Evolutionary conservation across 2,329 filamentous ascomycete genomes (phyloP).

Genomic region (Pestalotiopsis fici): DNA sequence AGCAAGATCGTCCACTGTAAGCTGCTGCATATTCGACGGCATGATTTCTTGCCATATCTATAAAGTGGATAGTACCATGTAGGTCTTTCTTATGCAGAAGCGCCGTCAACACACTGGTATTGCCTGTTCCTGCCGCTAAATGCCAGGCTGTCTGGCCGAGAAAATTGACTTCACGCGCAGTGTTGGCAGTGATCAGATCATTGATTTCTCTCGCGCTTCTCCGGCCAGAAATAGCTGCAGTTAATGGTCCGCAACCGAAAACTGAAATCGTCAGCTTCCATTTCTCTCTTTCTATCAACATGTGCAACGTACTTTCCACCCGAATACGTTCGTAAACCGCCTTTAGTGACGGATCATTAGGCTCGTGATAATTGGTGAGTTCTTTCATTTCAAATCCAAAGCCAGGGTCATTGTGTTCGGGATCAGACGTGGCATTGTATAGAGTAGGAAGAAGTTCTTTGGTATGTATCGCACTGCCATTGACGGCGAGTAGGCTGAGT

Average conservation of each 20-base stretch:
- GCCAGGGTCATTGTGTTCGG: neutral
- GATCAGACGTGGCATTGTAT: neutral
- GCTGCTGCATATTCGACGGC: neutral
- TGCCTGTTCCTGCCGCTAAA: neutral
- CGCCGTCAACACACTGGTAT: neutral
- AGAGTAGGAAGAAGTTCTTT: neutral
- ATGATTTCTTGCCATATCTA: neutral
- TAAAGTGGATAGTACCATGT: neutral
- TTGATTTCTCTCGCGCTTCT: neutral
- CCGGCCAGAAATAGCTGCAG: neutral
- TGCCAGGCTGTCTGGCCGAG: neutral
- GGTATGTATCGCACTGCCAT: neutral
- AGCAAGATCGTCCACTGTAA: neutral
- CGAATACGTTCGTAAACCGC: neutral
- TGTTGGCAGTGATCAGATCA: neutral
- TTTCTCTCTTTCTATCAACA: neutral
- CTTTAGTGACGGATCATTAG: neutral
- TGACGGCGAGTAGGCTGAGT: neutral
- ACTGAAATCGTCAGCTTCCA: neutral
- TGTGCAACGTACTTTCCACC: neutral
- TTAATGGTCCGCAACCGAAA: neutral
- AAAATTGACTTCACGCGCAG: neutral
- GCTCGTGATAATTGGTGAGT: too few relatives aligned
- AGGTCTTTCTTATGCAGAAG: neutral
- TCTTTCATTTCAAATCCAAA: neutral